Percentiles rank a stretch among this genome's conserved stretches.
phyloP scores from a whole-genome alignment of 257 asterid genomes.

The Plantago elongata region DNA sequence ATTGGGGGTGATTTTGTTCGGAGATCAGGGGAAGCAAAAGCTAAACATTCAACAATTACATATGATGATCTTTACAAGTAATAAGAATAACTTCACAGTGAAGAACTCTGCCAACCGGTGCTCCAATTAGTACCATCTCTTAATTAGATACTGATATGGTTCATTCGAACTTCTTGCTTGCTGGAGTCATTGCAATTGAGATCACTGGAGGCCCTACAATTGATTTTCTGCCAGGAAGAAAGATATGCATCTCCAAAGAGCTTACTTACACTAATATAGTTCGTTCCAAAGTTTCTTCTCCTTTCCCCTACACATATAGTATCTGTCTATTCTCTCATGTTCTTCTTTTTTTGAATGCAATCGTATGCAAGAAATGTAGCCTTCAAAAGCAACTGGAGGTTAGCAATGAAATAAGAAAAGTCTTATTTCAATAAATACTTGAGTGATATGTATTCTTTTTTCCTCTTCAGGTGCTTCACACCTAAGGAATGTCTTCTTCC shows the following conservation, averaged over 20 bases:
- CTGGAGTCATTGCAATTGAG: conserved; percentile 88
- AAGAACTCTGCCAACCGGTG: background rate
- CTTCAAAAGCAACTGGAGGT: conserved; percentile 85
- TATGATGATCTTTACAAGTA: conserved; percentile 96
- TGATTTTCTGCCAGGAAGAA: conserved; percentile 71
- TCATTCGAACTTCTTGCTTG: conserved; percentile 47
- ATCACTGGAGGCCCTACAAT: conserved; percentile 76
- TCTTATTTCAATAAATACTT: too few relatives aligned
- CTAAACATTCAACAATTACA: conserved; percentile 58
- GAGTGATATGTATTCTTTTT: background rate
- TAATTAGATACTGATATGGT: background rate
- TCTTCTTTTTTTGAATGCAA: conserved; percentile 40
- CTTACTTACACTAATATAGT: too few relatives aligned
- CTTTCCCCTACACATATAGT: background rate
- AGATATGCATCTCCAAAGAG: conserved; percentile 32
- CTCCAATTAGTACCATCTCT: too few relatives aligned
- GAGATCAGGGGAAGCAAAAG: conserved; percentile 66
- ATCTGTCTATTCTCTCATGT: background rate
- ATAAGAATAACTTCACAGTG: background rate
- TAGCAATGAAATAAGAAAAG: background rate
- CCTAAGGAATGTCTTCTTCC: conserved; percentile 57
- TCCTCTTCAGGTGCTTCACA: conserved; percentile 49
- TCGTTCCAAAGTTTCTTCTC: background rate
- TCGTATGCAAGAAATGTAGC: conserved; percentile 64
- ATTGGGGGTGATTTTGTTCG: conserved; percentile 16